Evolutionary conservation across 192 early-diverging fungal genomes (phyloP).

Genomic region (Podila epicladia): DNA sequence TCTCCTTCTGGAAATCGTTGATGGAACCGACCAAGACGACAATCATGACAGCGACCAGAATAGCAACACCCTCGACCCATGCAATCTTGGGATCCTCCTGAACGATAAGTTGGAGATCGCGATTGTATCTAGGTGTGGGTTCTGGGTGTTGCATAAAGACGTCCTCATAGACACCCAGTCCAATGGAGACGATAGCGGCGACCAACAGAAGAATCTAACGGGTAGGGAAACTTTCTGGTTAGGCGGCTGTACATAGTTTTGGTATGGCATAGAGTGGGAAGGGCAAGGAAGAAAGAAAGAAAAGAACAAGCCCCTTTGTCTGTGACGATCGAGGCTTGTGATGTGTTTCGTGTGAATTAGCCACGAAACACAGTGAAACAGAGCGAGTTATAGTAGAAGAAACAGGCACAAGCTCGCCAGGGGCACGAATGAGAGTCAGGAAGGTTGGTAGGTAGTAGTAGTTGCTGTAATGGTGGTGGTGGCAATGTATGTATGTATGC

Average conservation of each 20-base stretch:
- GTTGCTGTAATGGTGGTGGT: too few relatives aligned
- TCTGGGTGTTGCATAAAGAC: constrained; percentile 46
- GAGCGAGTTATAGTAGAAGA: too few relatives aligned
- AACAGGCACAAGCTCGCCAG: too few relatives aligned
- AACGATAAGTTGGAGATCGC: constrained; percentile 2
- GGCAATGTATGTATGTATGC: not conserved
- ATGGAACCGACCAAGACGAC: constrained; percentile 78
- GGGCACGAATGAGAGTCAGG: too few relatives aligned
- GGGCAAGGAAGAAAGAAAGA: too few relatives aligned
- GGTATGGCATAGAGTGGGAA: too few relatives aligned
- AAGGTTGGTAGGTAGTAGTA: too few relatives aligned
- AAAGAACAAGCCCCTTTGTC: too few relatives aligned
- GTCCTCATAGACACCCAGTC: constrained; percentile 82
- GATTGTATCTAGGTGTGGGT: constrained; percentile 32
- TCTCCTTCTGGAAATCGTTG: constrained; percentile 88
- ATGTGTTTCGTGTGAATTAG: too few relatives aligned
- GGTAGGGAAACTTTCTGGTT: not conserved
- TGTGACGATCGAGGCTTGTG: too few relatives aligned
- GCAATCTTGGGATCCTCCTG: constrained; percentile 57
- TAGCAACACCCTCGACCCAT: constrained; percentile 90
- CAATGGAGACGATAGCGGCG: constrained; percentile 81
- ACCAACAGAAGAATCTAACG: constrained; percentile 74
- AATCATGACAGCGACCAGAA: constrained; percentile 80
- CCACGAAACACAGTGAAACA: too few relatives aligned
- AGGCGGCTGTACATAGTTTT: too few relatives aligned